Base-by-base conservation (phyloP, 2,329 filamentous ascomycete species). In the Sarocladiaceae sp. region DNA sequence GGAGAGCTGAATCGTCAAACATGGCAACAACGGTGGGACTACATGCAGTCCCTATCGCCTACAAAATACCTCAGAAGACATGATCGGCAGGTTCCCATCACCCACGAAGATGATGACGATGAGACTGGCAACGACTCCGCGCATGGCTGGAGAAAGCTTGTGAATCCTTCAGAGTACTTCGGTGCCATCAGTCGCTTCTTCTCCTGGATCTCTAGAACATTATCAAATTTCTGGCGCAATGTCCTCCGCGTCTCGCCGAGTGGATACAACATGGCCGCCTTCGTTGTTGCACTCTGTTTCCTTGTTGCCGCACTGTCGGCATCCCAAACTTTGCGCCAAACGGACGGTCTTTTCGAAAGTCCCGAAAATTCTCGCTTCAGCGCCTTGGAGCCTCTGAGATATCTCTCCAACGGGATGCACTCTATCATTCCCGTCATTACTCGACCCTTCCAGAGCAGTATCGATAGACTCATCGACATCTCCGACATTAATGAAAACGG, bases 151-250 rank as follows among this genome's bases (percentile, higher is more conserved):
- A 58, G 59, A 55, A 58, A 58, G 17, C 54, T 68, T 2, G 46
- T 67, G 3, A 60, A 67, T 25, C 68, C 67, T 0, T 56, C 60
- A 52, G 67, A 64, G 4, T 69, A 69, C 26, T 5, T 68, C 1
- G 52, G 61, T 17, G 55, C 57, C 3, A 12, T 64, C 33, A 10
- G 35, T 6, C 18, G 42, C 12, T 40, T 49, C 18, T 23, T 53
- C 26, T 31, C 35, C 7, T 22, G 37, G 37, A 5, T 42, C 11
- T 20, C 26, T 28, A 20, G 10, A 11, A 18, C 33, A 5, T 5
- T 17, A 12, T 31, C 26, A 20, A 12, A 10, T 8, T 3, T 33
- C 3, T 48, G 44, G 44, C 15, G 28, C 17, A 13, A n/a, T 6
- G 22, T 48, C 5, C 4, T 20, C 26, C 6, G 26, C 4, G n/a